A percentile compares a stretch with the other conserved stretches of the same genome.
Evolutionary conservation across 2,329 filamentous ascomycete genomes (phyloP).

Genomic region (Furcasterigmium furcatum): DNA sequence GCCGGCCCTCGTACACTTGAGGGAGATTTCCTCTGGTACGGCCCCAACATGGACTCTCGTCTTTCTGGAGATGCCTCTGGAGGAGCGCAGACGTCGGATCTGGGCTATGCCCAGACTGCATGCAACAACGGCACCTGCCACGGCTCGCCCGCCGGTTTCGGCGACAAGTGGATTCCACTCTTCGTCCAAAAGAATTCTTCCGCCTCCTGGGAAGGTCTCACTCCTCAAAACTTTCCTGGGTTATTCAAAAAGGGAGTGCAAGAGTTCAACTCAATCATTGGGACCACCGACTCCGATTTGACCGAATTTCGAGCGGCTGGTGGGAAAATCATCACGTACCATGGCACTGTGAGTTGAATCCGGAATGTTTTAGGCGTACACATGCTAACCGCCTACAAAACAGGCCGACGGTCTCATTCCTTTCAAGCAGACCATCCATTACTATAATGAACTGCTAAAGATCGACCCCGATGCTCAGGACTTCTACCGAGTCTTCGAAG

Average conservation of each 20-base stretch:
- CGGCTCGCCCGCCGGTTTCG: conserved; percentile 7
- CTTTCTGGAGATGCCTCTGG: neutral
- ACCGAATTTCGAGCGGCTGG: conserved; percentile 28
- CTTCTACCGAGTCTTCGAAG: conserved; percentile 26
- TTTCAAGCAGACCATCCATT: conserved; percentile 6
- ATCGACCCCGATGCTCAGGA: conserved; percentile 16
- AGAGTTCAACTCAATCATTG: conserved; percentile 16
- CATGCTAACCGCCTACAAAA: neutral
- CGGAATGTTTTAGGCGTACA: no score
- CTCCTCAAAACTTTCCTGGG: conserved; percentile 3
- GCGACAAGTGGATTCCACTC: neutral
- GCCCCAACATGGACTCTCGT: neutral
- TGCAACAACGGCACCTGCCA: conserved; percentile 2
- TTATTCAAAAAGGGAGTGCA: conserved; percentile 13
- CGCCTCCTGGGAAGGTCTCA: conserved; percentile 13
- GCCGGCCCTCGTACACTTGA: conserved; percentile 1
- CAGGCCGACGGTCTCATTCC: conserved; percentile 4
- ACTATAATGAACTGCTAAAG: conserved; percentile 17
- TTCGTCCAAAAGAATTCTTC: conserved; percentile 21
- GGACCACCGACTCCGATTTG: conserved; percentile 22
- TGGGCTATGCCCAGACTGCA: conserved; percentile 9
- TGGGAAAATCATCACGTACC: conserved; percentile 47
- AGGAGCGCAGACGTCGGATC: neutral
- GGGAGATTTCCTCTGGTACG: conserved; percentile 1
- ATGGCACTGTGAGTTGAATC: conserved; percentile 26